Conservation (phyloP, 2,329 filamentous ascomycete genomes). For the Chaetomiaceae sp. region DNA sequence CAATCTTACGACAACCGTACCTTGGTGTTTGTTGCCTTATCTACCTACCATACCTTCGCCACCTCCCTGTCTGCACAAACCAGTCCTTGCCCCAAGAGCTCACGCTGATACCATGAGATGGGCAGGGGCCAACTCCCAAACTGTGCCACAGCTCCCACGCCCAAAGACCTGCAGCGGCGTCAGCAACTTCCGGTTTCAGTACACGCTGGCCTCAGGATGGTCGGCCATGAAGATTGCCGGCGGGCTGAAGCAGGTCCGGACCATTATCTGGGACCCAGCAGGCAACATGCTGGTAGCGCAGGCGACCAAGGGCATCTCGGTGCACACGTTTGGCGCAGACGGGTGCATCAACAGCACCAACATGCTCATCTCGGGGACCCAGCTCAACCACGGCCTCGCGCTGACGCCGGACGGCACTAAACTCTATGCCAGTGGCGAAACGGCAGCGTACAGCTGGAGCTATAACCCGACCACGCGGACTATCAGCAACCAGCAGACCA, state of each 20-base stretch:
- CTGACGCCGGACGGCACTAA: slow-evolving; percentile 37
- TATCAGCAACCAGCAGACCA: slow-evolving; percentile 39
- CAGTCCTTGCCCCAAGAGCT: neutral
- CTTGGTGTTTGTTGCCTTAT: too few relatives aligned
- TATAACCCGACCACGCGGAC: slow-evolving; percentile 49
- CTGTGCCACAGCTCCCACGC: slow-evolving; percentile 28
- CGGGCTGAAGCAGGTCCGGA: slow-evolving; percentile 33
- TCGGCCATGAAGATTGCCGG: slow-evolving; percentile 37
- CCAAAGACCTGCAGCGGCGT: slow-evolving; percentile 35
- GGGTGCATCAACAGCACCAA: slow-evolving; percentile 38
- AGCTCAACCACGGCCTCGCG: slow-evolving; percentile 38
- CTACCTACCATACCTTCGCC: too few relatives aligned
- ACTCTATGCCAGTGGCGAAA: slow-evolving; percentile 37
- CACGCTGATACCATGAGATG: neutral
- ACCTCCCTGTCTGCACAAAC: too few relatives aligned
- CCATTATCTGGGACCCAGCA: slow-evolving; percentile 33
- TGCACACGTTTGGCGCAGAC: slow-evolving; percentile 37
- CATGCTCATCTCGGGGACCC: slow-evolving; percentile 33
- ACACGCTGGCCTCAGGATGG: slow-evolving; percentile 35
- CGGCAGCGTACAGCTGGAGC: slow-evolving; percentile 48
- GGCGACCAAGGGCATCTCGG: slow-evolving; percentile 34
- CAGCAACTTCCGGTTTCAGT: slow-evolving; percentile 30
- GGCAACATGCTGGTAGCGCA: slow-evolving; percentile 38
- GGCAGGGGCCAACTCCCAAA: slow-evolving; percentile 17
- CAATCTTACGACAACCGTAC: neutral